Evolutionary conservation across 148 eudicot genomes (phyloP).

Genomic region (Cornus suecica): DNA sequence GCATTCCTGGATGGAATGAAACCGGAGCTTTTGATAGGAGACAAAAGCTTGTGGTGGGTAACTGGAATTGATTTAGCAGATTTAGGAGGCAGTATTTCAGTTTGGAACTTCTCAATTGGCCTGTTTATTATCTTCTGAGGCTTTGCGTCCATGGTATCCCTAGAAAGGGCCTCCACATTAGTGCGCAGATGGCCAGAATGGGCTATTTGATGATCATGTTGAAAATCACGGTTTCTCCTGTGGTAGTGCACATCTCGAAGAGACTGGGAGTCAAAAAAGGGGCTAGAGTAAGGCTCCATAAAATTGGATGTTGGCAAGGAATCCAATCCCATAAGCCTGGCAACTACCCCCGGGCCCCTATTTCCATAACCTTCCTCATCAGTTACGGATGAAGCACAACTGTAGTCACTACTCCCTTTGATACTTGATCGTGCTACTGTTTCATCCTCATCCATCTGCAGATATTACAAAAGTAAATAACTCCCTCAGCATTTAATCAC

Average conservation of each 20-base stretch:
- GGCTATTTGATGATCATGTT: slow-evolving; percentile 35
- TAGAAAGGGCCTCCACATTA: slow-evolving; percentile 36
- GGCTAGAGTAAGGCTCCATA: slow-evolving; percentile 52
- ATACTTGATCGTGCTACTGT: slow-evolving; percentile 45
- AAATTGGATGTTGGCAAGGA: slow-evolving; percentile 62
- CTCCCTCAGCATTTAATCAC: too few relatives aligned
- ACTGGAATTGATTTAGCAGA: slow-evolving; percentile 86
- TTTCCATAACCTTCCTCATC: slow-evolving; percentile 68
- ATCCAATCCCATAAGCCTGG: slow-evolving; percentile 95
- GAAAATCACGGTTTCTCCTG: slow-evolving; percentile 42
- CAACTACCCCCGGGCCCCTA: slow-evolving; percentile 82
- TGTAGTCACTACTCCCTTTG: slow-evolving; percentile 73
- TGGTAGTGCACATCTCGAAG: slow-evolving; percentile 46
- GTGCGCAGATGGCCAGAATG: slow-evolving; percentile 33
- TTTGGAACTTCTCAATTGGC: slow-evolving; percentile 82
- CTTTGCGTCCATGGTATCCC: slow-evolving; percentile 37
- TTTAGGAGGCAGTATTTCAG: slow-evolving; percentile 77
- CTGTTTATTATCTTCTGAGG: slow-evolving; percentile 41
- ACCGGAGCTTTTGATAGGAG: slow-evolving; percentile 80
- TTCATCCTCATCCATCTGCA: slow-evolving; percentile 72
- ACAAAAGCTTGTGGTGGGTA: slow-evolving; percentile 85
- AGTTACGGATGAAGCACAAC: slow-evolving; percentile 80
- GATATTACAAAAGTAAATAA: slow-evolving; percentile 3
- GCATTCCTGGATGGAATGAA: slow-evolving; percentile 63
- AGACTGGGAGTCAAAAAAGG: slow-evolving; percentile 63